These are phyloP conservation scores for Arachis stenosperma DNA, from an alignment of 306 rosid species.

Conservation along the genomic window DNA sequence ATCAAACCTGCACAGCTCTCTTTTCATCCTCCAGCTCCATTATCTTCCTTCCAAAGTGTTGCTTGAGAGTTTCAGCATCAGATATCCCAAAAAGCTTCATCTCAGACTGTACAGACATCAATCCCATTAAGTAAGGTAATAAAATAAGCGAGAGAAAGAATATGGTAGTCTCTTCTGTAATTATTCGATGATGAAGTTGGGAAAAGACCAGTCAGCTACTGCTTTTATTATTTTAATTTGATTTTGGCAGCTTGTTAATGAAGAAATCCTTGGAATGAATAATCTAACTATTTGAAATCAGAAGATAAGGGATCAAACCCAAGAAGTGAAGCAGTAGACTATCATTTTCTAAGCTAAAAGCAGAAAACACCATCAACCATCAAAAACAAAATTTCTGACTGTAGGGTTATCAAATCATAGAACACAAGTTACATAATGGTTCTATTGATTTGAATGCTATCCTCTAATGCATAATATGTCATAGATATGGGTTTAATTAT, in stretches of 20 bases:
- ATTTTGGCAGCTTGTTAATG: conserved; percentile 5
- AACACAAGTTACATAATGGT: conserved; percentile 15
- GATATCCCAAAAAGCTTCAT: conserved; percentile 79
- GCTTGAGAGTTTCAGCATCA: conserved; percentile 82
- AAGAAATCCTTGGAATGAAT: conserved; percentile 21
- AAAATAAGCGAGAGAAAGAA: neutral
- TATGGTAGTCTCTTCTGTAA: neutral
- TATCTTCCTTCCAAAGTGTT: conserved; percentile 93
- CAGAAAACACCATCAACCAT: conserved; percentile 15
- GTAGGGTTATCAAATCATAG: conserved; percentile 16
- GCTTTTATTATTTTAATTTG: conserved; percentile 23
- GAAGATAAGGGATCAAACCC: neutral
- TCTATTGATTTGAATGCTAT: conserved; percentile 20
- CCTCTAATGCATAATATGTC: conserved; percentile 6
- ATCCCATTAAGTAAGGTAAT: conserved; percentile 27
- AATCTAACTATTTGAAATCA: conserved; percentile 1
- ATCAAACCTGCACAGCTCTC: conserved; percentile 78
- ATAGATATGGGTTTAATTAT: conserved; percentile 28
- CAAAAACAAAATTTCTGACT: conserved; percentile 6
- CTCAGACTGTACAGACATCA: conserved; percentile 67
- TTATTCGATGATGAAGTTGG: neutral
- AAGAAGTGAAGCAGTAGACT: neutral
- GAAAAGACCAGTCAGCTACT: conserved; percentile 24
- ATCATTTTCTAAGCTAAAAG: conserved; percentile 11
- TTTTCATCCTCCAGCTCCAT: conserved; percentile 95